phyloP scores from a whole-genome alignment of 1,284 basidiomycete species.

The Rhodotorula mucilaginosa region DNA sequence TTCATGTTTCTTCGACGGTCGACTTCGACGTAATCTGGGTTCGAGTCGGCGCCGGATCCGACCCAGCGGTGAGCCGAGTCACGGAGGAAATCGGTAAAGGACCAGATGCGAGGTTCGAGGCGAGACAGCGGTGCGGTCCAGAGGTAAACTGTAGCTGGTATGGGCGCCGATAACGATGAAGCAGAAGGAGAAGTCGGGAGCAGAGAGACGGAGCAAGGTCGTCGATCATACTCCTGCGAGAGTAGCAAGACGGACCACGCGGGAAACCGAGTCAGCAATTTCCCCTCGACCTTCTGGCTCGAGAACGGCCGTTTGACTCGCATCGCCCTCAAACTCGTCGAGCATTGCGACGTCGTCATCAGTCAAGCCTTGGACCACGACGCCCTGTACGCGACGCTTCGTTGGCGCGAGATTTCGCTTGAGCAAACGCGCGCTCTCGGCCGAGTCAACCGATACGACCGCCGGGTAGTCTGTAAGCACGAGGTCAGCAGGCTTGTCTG shows the following conservation, averaged over 20 bases:
- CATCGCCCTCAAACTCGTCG: slow-evolving; percentile 75
- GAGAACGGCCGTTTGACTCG: slow-evolving; percentile 52
- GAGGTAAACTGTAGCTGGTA: slow-evolving; percentile 67
- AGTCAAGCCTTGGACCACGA: slow-evolving; percentile 65
- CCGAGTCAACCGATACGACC: slow-evolving; percentile 58
- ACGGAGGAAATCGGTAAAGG: slow-evolving; percentile 67
- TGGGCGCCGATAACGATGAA: slow-evolving; percentile 24
- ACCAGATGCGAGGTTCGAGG: slow-evolving; percentile 68
- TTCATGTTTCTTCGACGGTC: slow-evolving; percentile 48
- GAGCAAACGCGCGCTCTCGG: slow-evolving; percentile 49
- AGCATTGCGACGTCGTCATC: slow-evolving; percentile 60
- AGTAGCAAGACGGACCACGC: not conserved
- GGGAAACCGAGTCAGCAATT: not conserved
- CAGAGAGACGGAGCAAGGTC: slow-evolving; percentile 58
- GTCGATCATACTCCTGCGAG: slow-evolving; percentile 66
- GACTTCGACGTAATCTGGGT: slow-evolving; percentile 54
- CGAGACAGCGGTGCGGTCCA: slow-evolving; percentile 55
- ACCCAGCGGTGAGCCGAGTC: slow-evolving; percentile 72
- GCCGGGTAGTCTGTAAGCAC: slow-evolving; percentile 69
- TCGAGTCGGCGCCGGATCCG: slow-evolving; percentile 53
- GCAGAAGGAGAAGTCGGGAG: slow-evolving; percentile 45
- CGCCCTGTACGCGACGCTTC: slow-evolving; percentile 65
- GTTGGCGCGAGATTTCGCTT: slow-evolving; percentile 53
- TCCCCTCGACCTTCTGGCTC: not conserved
- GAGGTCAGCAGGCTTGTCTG: too few relatives aligned